phyloP scores from a whole-genome alignment of 2,329 filamentous ascomycete species.

The Pseudogymnoascus sp. region DNA sequence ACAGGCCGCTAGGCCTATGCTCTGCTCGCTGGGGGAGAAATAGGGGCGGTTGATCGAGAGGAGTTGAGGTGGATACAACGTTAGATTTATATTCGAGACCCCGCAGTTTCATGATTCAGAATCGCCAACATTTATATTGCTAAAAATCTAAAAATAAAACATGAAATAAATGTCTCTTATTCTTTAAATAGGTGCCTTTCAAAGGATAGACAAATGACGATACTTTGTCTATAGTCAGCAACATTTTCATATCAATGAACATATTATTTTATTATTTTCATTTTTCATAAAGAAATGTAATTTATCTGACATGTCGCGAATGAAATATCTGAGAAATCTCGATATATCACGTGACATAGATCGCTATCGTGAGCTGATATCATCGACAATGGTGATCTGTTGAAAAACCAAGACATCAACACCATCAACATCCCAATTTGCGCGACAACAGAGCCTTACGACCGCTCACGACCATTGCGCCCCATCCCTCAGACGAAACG shows the following conservation, averaged over 20 bases:
- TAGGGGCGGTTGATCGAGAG: too few relatives aligned
- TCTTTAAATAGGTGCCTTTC: not conserved
- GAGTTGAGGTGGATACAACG: too few relatives aligned
- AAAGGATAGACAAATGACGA: not conserved
- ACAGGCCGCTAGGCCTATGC: too few relatives aligned
- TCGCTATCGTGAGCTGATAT: not conserved
- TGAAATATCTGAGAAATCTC: slow-evolving; percentile 1
- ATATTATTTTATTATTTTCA: not conserved
- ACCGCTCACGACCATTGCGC: not conserved
- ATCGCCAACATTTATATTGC: too few relatives aligned
- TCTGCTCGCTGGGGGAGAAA: too few relatives aligned
- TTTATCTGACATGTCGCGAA: not conserved
- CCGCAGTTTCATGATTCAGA: too few relatives aligned
- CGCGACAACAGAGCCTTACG: not conserved
- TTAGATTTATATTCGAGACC: too few relatives aligned
- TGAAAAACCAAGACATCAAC: not conserved
- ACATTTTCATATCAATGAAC: not conserved
- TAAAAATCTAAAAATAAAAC: not conserved
- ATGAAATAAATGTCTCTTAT: not conserved
- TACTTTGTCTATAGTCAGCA: not conserved
- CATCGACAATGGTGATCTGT: slow-evolving; percentile 1
- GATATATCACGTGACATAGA: not conserved
- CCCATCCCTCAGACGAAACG: not conserved
- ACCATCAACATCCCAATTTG: not conserved
- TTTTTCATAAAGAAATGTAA: not conserved